Evolutionary conservation across 306 rosid genomes (phyloP).

Genomic region (Carpinus viminea): DNA sequence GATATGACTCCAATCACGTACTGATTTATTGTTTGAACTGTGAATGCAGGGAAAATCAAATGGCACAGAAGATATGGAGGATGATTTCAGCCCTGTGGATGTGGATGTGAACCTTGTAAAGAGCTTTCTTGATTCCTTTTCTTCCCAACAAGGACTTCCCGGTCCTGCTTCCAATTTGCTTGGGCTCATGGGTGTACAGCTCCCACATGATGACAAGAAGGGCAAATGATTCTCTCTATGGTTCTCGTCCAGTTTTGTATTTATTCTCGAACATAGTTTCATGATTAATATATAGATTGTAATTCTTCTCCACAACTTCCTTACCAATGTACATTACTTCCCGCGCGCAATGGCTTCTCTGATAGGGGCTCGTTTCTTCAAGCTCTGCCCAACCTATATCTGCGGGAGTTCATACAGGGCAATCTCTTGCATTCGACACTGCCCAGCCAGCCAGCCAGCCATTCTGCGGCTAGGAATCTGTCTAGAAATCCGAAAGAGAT

Average conservation of each 20-base stretch:
- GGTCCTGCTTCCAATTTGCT: conserved; percentile 98
- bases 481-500: no score
- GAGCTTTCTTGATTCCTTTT: conserved; percentile 88
- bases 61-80: conserved; percentile 63
- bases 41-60: conserved; percentile 65
- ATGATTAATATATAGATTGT: background rate
- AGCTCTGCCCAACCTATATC: background rate
- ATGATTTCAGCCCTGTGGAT: conserved; percentile 81
- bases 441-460: no score
- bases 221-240: conserved; percentile 44
- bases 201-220: conserved; percentile 67
- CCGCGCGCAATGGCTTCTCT: background rate
- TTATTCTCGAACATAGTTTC: background rate
- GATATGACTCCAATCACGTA: no score
- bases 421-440: no score
- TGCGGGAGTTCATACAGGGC: no score
- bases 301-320: no score
- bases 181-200: conserved; percentile 88
- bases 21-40: background rate
- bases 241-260: background rate
- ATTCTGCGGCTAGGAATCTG: no score
- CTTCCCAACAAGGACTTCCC: conserved; percentile 96
- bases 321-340: no score
- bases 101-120: conserved; percentile 92
- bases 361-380: background rate